These are phyloP conservation scores for Spencermartinsiella ligniputridi DNA, from an alignment of 1,139 yeast genomes.

Conservation along the genomic window DNA sequence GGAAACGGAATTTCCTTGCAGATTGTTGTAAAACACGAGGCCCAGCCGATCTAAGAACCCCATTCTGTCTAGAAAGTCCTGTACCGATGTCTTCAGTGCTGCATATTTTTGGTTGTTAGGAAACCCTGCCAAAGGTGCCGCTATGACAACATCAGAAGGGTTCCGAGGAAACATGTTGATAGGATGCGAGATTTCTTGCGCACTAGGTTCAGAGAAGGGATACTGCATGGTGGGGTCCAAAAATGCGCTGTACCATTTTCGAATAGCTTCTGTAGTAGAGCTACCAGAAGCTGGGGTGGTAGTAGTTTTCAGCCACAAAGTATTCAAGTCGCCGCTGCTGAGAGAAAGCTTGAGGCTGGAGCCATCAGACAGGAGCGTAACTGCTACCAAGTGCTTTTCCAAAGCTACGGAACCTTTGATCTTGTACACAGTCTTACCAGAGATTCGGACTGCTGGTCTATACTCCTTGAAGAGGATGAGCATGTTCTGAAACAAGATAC, in stretches of 20 bases:
- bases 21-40: conserved; percentile 19
- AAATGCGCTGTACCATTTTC: conserved; percentile 15
- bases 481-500: conserved; percentile 23
- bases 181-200: not conserved
- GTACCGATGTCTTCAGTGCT: conserved; percentile 15
- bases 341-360: conserved; percentile 15
- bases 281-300: not conserved
- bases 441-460: conserved; percentile 7
- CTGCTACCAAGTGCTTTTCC: conserved; percentile 13
- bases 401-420: conserved; percentile 20
- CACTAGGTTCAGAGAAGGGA: conserved; percentile 2
- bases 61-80: conserved; percentile 17
- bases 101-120: conserved; percentile 18
- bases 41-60: conserved; percentile 20
- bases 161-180: conserved; percentile 6
- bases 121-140: conserved; percentile 19
- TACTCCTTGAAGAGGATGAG: conserved; percentile 18
- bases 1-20: conserved; percentile 5
- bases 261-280: conserved; percentile 4
- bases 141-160: conserved; percentile 20
- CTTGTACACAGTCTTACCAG: conserved; percentile 2
- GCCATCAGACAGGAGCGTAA: conserved; percentile 7
- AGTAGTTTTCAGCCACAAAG: conserved; percentile 1
- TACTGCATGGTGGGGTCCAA: conserved; percentile 9
- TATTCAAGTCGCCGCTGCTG: conserved; percentile 9